Conservation (phyloP, 2,329 filamentous ascomycete genomes). For the Calonectria naviculata region DNA sequence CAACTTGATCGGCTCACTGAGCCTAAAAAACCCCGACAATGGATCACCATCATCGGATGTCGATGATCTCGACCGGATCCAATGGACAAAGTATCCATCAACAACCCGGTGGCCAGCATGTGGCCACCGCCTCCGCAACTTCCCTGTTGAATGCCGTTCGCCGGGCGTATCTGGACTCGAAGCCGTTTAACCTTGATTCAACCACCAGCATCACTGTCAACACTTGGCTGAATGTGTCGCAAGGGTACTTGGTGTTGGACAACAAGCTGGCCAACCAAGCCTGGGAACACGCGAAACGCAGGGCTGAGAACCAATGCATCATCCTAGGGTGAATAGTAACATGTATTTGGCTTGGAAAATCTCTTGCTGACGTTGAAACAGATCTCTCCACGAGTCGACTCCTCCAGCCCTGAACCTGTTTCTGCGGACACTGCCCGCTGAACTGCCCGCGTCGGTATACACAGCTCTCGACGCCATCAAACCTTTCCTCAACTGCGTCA, state of each 20-base stretch:
- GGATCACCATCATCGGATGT: not conserved
- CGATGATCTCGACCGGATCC: not conserved
- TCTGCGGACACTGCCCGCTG: slow-evolving; percentile 81
- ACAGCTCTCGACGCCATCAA: slow-evolving; percentile 83
- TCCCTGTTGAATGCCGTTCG: slow-evolving; percentile 81
- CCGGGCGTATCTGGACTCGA: slow-evolving; percentile 83
- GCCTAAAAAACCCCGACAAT: not conserved
- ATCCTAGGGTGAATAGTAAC: slow-evolving; percentile 76
- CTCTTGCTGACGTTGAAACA: slow-evolving; percentile 48
- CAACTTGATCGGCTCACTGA: not conserved
- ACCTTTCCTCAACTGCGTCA: slow-evolving; percentile 88
- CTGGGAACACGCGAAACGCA: slow-evolving; percentile 95
- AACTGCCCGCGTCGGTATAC: slow-evolving; percentile 79
- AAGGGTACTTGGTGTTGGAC: slow-evolving; percentile 80
- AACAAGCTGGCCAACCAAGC: slow-evolving; percentile 81
- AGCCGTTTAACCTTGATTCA: slow-evolving; percentile 86
- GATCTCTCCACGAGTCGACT: slow-evolving; percentile 87
- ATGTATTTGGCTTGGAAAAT: not conserved
- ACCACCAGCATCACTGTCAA: slow-evolving; percentile 94
- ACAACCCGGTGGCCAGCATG: not conserved
- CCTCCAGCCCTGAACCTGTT: slow-evolving; percentile 88
- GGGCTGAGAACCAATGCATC: slow-evolving; percentile 95
- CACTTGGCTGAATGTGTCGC: slow-evolving; percentile 88
- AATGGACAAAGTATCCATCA: not conserved
- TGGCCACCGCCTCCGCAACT: not conserved